Conservation (phyloP, 2,329 filamentous ascomycete species). For the Amylocarpus encephaloides region DNA sequence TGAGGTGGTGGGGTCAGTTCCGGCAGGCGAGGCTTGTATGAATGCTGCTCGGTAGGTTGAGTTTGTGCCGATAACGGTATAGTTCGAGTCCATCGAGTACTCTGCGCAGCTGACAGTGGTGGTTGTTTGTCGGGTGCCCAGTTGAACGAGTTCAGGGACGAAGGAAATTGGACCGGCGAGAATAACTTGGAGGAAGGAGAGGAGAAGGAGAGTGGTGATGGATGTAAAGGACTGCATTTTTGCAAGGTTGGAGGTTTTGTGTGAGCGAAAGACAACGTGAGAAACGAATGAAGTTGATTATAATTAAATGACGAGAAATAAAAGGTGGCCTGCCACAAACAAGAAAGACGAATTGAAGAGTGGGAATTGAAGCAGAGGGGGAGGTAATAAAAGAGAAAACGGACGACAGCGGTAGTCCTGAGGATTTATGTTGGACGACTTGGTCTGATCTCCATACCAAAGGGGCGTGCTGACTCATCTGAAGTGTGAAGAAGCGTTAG, state of each 20-base stretch:
- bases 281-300: neutral
- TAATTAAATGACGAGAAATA: neutral
- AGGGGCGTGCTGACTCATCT: constrained; percentile 9
- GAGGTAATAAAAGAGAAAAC: neutral
- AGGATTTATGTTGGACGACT: constrained; percentile 5
- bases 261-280: neutral
- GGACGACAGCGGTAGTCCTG: neutral
- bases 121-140: neutral
- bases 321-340: constrained; percentile 12
- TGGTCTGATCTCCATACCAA: constrained; percentile 12
- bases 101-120: constrained; percentile 32
- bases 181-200: neutral
- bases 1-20: constrained; percentile 34
- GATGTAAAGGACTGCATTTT: constrained; percentile 5
- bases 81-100: constrained; percentile 41
- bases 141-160: neutral
- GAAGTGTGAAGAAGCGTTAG: neutral
- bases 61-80: constrained; percentile 41
- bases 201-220: constrained; percentile 1
- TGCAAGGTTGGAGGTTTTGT: neutral
- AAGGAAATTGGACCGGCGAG: neutral
- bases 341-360: constrained; percentile 1
- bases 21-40: constrained; percentile 37
- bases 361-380: neutral
- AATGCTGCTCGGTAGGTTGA: constrained; percentile 41